Evolutionary conservation across 2,329 filamentous ascomycete species (phyloP).

Genomic region (Xylariaceae sp.): DNA sequence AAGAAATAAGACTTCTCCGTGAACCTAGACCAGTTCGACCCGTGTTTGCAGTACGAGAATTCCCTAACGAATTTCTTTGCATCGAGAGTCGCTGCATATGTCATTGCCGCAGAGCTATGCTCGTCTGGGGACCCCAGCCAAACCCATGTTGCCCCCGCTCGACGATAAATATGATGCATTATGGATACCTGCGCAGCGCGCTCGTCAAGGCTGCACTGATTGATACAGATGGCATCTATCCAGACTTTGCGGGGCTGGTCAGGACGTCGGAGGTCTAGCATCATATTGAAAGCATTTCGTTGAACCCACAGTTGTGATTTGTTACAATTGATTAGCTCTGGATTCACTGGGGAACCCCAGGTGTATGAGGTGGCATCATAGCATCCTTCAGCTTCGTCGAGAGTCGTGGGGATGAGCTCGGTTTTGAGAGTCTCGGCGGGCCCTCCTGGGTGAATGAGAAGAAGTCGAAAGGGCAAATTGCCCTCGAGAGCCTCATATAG

Average conservation of each 20-base stretch:
- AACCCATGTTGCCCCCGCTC: constrained; percentile 29
- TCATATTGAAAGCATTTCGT: constrained; percentile 35
- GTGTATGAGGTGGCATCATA: constrained; percentile 38
- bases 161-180: constrained; percentile 35
- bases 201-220: constrained; percentile 33
- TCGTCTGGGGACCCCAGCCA: constrained; percentile 35
- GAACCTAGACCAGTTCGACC: constrained; percentile 19
- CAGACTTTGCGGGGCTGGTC: constrained; percentile 30
- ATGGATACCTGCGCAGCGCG: constrained; percentile 34
- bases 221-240: constrained; percentile 37
- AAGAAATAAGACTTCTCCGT: constrained; percentile 35
- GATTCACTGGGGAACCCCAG: constrained; percentile 34
- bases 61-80: constrained; percentile 19
- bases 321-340: constrained; percentile 28
- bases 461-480: constrained; percentile 28
- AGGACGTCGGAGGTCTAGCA: constrained; percentile 29
- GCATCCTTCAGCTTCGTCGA: constrained; percentile 23
- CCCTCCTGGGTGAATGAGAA: constrained; percentile 28
- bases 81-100: constrained; percentile 30
- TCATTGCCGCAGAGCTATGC: constrained; percentile 29
- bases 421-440: constrained; percentile 23
- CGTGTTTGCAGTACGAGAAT: constrained; percentile 17
- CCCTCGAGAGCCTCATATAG: constrained; percentile 31
- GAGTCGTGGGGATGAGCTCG: constrained; percentile 30
- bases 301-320: constrained; percentile 28